Conservation (phyloP, 2,329 filamentous ascomycete species). For the Epichloe gansuensis region DNA sequence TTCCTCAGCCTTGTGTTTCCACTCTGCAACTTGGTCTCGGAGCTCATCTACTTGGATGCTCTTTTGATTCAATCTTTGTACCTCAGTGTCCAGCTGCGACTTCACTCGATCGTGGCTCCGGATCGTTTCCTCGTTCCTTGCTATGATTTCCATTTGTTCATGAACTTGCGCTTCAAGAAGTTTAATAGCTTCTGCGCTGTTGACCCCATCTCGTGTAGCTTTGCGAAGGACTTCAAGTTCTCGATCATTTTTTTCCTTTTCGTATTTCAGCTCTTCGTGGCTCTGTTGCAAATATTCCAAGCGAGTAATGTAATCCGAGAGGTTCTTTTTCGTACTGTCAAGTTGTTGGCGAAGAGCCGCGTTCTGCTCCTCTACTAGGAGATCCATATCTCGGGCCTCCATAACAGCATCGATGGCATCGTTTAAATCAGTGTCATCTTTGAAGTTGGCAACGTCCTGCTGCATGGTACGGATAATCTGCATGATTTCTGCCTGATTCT, state of each 20-base stretch:
- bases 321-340: conserved; percentile 40
- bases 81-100: conserved; percentile 46
- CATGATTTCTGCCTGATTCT: conserved; percentile 32
- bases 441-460: conserved; percentile 22
- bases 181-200: conserved; percentile 38
- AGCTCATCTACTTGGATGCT: conserved; percentile 37
- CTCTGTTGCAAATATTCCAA: conserved; percentile 47
- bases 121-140: conserved; percentile 45
- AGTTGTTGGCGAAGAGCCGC: conserved; percentile 36
- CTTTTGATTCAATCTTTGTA: conserved; percentile 31
- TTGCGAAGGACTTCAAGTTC: conserved; percentile 38
- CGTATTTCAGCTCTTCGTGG: conserved; percentile 51
- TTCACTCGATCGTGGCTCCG: conserved; percentile 20
- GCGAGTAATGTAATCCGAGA: conserved; percentile 45
- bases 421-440: conserved; percentile 26
- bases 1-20: conserved; percentile 45
- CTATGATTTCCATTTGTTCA: conserved; percentile 60
- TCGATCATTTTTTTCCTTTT: conserved; percentile 44
- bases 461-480: conserved; percentile 31
- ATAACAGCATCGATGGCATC: conserved; percentile 27
- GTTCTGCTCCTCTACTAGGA: conserved; percentile 44
- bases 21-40: conserved; percentile 46
- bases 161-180: conserved; percentile 43
- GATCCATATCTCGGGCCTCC: conserved; percentile 38
- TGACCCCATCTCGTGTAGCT: conserved; percentile 38